Base-by-base conservation (phyloP, 2,329 filamentous ascomycete genomes). In the Diaporthe sp. region DNA sequence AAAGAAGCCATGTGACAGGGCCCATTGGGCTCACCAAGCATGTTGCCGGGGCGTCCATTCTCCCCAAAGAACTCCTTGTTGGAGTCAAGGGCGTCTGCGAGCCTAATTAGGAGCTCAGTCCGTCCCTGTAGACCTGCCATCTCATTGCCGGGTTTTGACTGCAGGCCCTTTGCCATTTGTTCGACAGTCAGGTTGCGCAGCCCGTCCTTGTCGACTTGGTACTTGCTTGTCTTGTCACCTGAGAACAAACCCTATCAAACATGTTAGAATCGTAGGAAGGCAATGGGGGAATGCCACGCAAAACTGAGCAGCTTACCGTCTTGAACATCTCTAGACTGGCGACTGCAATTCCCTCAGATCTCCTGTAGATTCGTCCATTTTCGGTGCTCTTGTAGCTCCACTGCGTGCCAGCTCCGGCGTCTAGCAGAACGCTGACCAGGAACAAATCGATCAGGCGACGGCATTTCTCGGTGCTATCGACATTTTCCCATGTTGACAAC, bases 371-470 rank as follows among this genome's bases (percentile, higher is more conserved):
- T 77, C 92, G 93, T 74, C 94, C 95, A 78, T 95, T 97, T 82
- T 98, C 95, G 78, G 93, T 93, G 82, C 95, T 98, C 87, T 94
- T 97, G 86, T 98, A 99, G 79, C 92, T 93, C 97, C 97, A 99
- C 79, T 92, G 90, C 3, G 92, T 96, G 55, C 97, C 97, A 2
- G 97, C 95, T 55, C 97, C 97, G 6, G 97, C 95, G 82, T 97
- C 94, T 12, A 97, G 89, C 68, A 97, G 87, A 10, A 97, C 94
- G 68, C 94, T 96, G 77, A 97, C 82, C 57, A 95, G 86, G 85
- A 95, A 96, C 49, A 96, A 88, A 80, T 96, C 94, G 76, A 96
- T 89, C 77, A 96, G 85, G 77, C 94, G 90, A 77, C 94, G 92
- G 76, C 93, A 94, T 77, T 92, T 91, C 85, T 96, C 94, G 74